Evolutionary conservation across 2,329 filamentous ascomycete genomes (phyloP).

Genomic region (Botrytis medusae): DNA sequence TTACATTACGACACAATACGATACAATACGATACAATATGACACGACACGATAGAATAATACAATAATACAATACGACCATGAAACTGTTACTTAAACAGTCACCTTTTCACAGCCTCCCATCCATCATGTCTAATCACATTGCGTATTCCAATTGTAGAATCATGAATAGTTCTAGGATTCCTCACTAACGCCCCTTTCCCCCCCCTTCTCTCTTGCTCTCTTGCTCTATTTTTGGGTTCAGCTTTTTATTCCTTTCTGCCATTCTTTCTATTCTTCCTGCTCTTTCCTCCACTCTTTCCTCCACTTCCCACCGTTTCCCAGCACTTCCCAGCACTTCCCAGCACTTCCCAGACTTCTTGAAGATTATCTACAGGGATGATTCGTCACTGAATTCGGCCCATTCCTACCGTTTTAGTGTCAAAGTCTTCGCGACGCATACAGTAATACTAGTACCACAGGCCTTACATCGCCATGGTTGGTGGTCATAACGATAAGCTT

Average conservation of each 20-base stretch:
- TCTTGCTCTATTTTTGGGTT: constrained; percentile 5
- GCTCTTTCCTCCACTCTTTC: neutral
- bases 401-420: constrained; percentile 4
- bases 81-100: neutral
- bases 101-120: constrained; percentile 1
- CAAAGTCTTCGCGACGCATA: neutral
- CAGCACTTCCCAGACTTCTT: neutral
- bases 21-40: too few species aligned
- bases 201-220: neutral
- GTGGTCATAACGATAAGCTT: neutral
- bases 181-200: neutral
- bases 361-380: neutral
- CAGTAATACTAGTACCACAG: neutral
- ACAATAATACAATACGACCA: neutral
- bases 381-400: neutral
- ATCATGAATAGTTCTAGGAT: neutral
- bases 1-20: too few species aligned
- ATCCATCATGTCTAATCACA: neutral
- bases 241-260: neutral
- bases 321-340: too few species aligned
- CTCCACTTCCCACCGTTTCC: neutral
- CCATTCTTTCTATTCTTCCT: neutral
- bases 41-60: too few species aligned
- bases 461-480: neutral
- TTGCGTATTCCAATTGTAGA: neutral